Evolutionary conservation across 495 filamentous ascomycete genomes (phyloP), one percentile per base, ranked within the genome.

Genomic region (Tuber melanosporum): DNA sequence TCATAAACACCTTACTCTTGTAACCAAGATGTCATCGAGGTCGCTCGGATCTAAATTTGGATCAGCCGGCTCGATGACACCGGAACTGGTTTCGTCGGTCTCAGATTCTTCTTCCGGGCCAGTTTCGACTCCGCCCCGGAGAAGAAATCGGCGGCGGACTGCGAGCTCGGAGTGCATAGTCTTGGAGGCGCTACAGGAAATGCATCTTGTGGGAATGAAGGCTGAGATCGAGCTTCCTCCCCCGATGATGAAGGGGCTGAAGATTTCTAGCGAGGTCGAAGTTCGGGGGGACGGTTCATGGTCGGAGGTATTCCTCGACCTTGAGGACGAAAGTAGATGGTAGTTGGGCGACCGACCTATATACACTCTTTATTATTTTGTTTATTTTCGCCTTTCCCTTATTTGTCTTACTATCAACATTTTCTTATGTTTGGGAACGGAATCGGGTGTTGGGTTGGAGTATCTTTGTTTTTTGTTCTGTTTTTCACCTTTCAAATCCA

Each of bases 151-250:
- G 32, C 74, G 81, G 73, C 75, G 82, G 43, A 83, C 82, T 4
- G 82, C 82, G 39, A 83, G 81, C 20, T 83, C 82, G 19, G 82
- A 83, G 71, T 83, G 82, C 26, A 79, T 83, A 69, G 77, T 83
- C 19, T 71, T 83, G 26, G 82, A 83, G 32, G 76, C 82, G 36
- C 73, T 83, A 14, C 74, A 83, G 79, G 71, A 81, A 69, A 83
- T 83, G 82, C 45, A 74, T 45, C 62, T 47, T 49, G 76, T 22
- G 75, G 78, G 77, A n/a, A 39, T 76, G 43, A 70, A 57, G 49
- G 72, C 72, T 73, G 57, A 66, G 32, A 26, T 66, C 32, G 57
- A 66, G 26, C 57, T 66, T 66, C 57, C 57, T 66, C 26, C 57
- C 32, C 57, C 57, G 32, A 66, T 66, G 14, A 36, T 66, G 57